Conservation (phyloP, 2,329 filamentous ascomycete species). For the Chaetomium strumarium region DNA sequence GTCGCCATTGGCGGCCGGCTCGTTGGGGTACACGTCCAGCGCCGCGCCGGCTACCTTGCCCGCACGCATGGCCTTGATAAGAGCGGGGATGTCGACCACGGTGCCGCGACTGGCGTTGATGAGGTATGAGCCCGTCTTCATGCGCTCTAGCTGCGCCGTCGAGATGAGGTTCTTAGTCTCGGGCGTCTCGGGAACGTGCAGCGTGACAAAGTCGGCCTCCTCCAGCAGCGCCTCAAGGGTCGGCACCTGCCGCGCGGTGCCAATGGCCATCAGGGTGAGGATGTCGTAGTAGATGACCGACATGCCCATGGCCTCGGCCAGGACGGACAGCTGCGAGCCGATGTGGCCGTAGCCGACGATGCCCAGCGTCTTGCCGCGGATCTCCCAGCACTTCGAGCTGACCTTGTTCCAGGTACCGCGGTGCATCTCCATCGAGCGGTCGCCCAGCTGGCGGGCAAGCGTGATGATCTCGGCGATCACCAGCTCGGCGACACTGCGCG, state of each 20-base stretch:
- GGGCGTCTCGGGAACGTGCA: constrained; percentile 87
- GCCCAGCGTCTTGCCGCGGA: constrained; percentile 91
- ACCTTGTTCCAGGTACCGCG: constrained; percentile 97
- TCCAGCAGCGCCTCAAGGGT: constrained; percentile 70
- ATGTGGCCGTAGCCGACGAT: constrained; percentile 98
- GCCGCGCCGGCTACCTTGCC: constrained; percentile 90
- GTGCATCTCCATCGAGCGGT: constrained; percentile 93
- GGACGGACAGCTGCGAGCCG: constrained; percentile 87
- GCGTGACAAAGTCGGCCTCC: constrained; percentile 83
- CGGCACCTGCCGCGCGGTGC: constrained; percentile 77
- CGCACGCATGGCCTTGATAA: constrained; percentile 78
- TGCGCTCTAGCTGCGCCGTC: constrained; percentile 69
- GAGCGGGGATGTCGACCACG: constrained; percentile 87
- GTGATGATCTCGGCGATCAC: constrained; percentile 91
- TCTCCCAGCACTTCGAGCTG: constrained; percentile 94
- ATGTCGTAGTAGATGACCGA: constrained; percentile 96
- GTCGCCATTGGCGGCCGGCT: constrained; percentile 89
- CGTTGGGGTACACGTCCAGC: constrained; percentile 92
- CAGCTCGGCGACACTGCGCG: constrained; percentile 90
- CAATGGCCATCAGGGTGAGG: constrained; percentile 87
- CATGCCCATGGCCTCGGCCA: constrained; percentile 98
- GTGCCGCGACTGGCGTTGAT: constrained; percentile 94
- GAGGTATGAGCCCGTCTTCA: constrained; percentile 89
- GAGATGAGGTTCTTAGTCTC: constrained; percentile 94
- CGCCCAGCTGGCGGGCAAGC: constrained; percentile 84